Percentiles rank a stretch among this genome's conserved stretches.
phyloP scores from a whole-genome alignment of 495 filamentous ascomycete species.

The Neurospora tetrasperma region DNA sequence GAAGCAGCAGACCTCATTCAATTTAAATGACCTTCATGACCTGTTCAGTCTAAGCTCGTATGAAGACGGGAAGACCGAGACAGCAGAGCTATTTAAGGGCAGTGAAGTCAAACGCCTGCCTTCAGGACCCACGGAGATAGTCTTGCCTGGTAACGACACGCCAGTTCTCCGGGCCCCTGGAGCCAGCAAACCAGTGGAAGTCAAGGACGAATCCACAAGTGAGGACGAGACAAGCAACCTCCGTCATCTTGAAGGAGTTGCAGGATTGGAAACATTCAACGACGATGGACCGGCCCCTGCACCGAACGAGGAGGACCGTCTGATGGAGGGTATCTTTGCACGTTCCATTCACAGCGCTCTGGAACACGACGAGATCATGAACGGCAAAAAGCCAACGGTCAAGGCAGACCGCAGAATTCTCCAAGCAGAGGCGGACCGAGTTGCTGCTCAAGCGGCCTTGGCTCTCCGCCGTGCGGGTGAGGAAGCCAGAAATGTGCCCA shows the following conservation, averaged over 20 bases:
- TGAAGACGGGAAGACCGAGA: conserved; percentile 65
- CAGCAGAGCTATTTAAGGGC: conserved; percentile 71
- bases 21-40: conserved; percentile 77
- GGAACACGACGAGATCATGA: conserved; percentile 82
- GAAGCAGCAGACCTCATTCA: conserved; percentile 77
- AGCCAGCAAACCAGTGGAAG: neutral
- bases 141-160: conserved; percentile 12
- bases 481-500: conserved; percentile 56
- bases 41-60: conserved; percentile 72
- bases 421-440: conserved; percentile 66
- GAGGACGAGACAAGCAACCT: conserved; percentile 24
- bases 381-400: conserved; percentile 46
- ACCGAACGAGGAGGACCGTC: conserved; percentile 45
- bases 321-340: conserved; percentile 82
- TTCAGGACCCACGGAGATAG: conserved; percentile 26
- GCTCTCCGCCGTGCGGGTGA: conserved; percentile 64
- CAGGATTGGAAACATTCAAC: conserved; percentile 23
- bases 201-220: conserved; percentile 8
- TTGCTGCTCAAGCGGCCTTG: conserved; percentile 67
- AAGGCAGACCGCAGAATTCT: conserved; percentile 62
- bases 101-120: conserved; percentile 57
- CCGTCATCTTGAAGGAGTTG: conserved; percentile 28
- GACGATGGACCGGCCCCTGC: conserved; percentile 8
- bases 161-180: conserved; percentile 1
- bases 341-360: conserved; percentile 73